phyloP scores from a whole-genome alignment of 805 yeast genomes.

The Kockiozyma suomiensis region DNA sequence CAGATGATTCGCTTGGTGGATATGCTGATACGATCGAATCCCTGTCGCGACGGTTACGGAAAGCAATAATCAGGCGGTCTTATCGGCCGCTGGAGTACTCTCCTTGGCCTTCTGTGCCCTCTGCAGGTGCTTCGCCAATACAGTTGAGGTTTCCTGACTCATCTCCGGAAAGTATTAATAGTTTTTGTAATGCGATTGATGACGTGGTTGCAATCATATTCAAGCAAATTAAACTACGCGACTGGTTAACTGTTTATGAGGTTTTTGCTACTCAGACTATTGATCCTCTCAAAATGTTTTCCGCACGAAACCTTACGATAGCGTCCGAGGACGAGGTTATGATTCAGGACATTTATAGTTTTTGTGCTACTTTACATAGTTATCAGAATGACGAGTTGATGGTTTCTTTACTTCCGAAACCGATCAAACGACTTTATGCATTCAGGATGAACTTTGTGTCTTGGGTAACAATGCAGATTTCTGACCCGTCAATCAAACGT shows the following conservation, averaged over 20 bases:
- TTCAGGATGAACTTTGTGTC: conserved; percentile 68
- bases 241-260: conserved; percentile 80
- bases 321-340: conserved; percentile 56
- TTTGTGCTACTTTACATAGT: conserved; percentile 60
- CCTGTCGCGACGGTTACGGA: conserved; percentile 66
- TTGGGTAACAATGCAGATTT: conserved; percentile 64
- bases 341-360: conserved; percentile 68
- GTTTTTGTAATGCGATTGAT: conserved; percentile 67
- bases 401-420: conserved; percentile 61
- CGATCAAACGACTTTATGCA: conserved; percentile 65
- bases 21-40: conserved; percentile 41
- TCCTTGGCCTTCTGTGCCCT: conserved; percentile 35
- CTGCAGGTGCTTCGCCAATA: background rate
- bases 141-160: conserved; percentile 18
- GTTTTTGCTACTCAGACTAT: conserved; percentile 69
- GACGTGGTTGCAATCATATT: conserved; percentile 60
- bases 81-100: conserved; percentile 41
- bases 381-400: conserved; percentile 51
- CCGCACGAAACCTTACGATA: conserved; percentile 50
- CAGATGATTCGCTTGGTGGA: conserved; percentile 13
- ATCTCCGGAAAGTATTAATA: conserved; percentile 47
- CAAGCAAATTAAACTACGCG: conserved; percentile 59
- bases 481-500: conserved; percentile 59
- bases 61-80: conserved; percentile 50
- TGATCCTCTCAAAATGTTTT: conserved; percentile 60